Percentiles rank a stretch among this genome's conserved stretches.
Evolutionary conservation across 495 filamentous ascomycete species (phyloP).

Genomic region (Evernia prunastri): DNA sequence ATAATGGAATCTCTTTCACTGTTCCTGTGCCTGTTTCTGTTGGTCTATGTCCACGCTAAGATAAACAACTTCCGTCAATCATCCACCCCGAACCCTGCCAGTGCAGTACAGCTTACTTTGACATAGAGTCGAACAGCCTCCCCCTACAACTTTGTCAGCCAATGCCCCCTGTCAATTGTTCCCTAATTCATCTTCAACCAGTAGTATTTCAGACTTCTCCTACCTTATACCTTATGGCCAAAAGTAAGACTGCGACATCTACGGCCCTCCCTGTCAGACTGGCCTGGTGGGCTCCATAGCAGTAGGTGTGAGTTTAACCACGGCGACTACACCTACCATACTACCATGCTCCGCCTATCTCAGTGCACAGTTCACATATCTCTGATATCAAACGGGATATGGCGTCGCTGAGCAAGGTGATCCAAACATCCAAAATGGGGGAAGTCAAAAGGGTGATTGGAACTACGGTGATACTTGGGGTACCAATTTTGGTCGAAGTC

Average conservation of each 20-base stretch:
- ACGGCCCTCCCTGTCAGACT: constrained; percentile 14
- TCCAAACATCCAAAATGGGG: too few species aligned
- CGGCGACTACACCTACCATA: constrained; percentile 3
- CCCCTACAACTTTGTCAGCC: background rate
- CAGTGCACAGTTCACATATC: background rate
- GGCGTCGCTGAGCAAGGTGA: too few species aligned
- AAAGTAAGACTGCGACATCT: constrained; percentile 11
- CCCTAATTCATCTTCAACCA: background rate
- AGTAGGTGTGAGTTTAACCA: constrained; percentile 2
- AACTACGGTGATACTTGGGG: too few species aligned
- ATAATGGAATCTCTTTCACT: too few species aligned
- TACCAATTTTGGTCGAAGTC: too few species aligned
- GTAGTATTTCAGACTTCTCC: background rate
- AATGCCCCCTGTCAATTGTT: background rate
- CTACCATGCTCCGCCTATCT: constrained; percentile 13
- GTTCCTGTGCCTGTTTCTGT: too few species aligned
- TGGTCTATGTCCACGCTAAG: too few species aligned
- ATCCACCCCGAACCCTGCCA: too few species aligned
- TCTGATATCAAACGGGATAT: too few species aligned
- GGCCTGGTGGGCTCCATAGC: constrained; percentile 16
- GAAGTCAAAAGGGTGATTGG: too few species aligned
- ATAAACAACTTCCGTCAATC: too few species aligned
- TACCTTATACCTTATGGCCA: constrained; percentile 8
- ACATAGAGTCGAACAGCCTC: background rate
- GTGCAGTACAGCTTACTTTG: background rate